phyloP scores from a whole-genome alignment of 2,329 filamentous ascomycete genomes.

The Colletotrichum karsti region DNA sequence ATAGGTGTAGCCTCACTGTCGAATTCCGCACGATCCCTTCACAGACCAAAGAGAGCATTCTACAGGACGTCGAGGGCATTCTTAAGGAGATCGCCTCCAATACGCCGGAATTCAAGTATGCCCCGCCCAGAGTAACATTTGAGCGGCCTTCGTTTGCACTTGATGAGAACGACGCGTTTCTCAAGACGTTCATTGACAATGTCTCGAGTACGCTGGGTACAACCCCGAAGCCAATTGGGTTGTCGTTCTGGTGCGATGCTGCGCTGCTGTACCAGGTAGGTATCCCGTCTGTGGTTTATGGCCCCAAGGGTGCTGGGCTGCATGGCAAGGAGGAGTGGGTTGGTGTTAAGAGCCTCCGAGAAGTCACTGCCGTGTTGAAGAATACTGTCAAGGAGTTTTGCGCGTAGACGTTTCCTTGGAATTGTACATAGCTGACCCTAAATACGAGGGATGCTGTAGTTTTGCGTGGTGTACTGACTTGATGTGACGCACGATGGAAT shows the following conservation, averaged over 20 bases:
- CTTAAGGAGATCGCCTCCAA: conserved; percentile 41
- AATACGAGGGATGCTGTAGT: no score
- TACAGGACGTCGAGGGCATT: conserved; percentile 45
- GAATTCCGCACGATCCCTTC: conserved; percentile 57
- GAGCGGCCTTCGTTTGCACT: conserved; percentile 50
- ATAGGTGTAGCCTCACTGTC: conserved; percentile 54
- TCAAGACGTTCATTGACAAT: neutral
- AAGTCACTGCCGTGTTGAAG: conserved; percentile 39
- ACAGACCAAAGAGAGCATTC: conserved; percentile 48
- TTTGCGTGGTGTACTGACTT: no score
- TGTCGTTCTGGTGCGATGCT: conserved; percentile 59
- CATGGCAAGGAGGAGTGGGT: conserved; percentile 61
- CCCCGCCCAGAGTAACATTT: conserved; percentile 46
- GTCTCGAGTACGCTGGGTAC: conserved; percentile 33
- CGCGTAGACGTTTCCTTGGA: neutral
- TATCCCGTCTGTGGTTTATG: conserved; percentile 55
- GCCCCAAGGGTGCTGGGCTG: conserved; percentile 56
- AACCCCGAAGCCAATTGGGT: conserved; percentile 37
- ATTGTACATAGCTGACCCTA: no score
- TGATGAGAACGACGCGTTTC: conserved; percentile 36
- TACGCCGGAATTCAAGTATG: conserved; percentile 48
- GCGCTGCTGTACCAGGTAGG: conserved; percentile 53
- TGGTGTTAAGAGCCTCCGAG: conserved; percentile 49
- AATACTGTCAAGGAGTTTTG: conserved; percentile 41
- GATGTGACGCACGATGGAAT: no score